phyloP scores from a whole-genome alignment of 164 flowering plant species.

The grape (Vitis vinifera) region DNA sequence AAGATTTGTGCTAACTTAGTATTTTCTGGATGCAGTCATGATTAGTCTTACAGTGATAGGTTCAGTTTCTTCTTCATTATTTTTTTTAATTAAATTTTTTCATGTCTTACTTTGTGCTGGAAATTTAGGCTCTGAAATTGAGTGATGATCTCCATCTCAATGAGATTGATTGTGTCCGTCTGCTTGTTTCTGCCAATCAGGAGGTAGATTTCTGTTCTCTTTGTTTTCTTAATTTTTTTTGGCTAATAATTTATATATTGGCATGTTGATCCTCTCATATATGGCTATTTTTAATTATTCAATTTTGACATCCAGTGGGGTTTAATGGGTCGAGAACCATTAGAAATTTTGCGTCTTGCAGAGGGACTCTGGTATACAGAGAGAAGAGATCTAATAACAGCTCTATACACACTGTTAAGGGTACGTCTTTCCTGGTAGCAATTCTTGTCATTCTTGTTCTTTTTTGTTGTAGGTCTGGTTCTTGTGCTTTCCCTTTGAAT shows the following conservation, averaged over 20 bases:
- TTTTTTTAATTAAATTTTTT: not conserved
- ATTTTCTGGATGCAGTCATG: no score
- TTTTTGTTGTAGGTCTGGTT: not conserved
- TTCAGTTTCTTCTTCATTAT: not conserved
- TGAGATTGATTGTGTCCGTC: conserved; percentile 80
- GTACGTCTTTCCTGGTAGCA: conserved; percentile 28
- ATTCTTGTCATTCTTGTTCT: not conserved
- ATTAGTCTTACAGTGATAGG: not conserved
- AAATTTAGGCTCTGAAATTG: conserved; percentile 69
- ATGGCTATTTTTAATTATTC: not conserved
- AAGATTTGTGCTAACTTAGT: no score
- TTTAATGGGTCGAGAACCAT: conserved; percentile 77
- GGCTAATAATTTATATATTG: not conserved
- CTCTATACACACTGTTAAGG: conserved; percentile 73
- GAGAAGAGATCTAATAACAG: conserved; percentile 79
- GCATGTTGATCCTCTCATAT: not conserved
- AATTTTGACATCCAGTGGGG: conserved; percentile 61
- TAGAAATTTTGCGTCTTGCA: conserved; percentile 85
- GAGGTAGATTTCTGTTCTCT: conserved; percentile 48
- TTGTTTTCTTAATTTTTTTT: not conserved
- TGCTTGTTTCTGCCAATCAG: conserved; percentile 90
- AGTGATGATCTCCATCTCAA: conserved; percentile 96
- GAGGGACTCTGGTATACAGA: conserved; percentile 99
- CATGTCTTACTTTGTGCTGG: conserved; percentile 3
- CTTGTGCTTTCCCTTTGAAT: not conserved